Conservation (phyloP, 805 yeast genomes). For the Ascoidea tarda region DNA sequence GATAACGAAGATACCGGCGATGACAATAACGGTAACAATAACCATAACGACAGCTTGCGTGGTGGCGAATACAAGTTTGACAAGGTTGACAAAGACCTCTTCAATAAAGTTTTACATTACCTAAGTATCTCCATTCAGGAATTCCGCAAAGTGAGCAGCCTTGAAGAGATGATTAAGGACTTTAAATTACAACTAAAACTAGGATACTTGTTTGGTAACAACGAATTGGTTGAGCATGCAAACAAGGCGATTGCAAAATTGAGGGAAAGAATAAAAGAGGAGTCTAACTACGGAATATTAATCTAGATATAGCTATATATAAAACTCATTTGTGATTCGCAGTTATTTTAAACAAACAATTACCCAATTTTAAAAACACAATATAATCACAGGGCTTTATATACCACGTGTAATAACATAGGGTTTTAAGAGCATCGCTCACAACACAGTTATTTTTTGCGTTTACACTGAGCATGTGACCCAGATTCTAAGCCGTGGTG, state of each 20-base stretch:
- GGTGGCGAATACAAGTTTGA: no score
- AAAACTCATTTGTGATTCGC: not conserved
- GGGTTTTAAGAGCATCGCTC: not conserved
- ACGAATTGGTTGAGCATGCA: not conserved
- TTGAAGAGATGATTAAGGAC: not conserved
- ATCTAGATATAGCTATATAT: no score
- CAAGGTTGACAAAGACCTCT: not conserved
- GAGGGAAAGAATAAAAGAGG: not conserved
- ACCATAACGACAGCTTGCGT: constrained; percentile 7
- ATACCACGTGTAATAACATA: not conserved
- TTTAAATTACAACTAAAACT: not conserved
- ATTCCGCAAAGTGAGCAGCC: not conserved
- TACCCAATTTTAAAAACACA: not conserved
- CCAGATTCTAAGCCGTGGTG: no score
- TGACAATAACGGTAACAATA: constrained; percentile 9
- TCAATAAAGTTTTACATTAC: not conserved
- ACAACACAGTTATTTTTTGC: no score
- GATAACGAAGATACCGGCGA: constrained; percentile 3
- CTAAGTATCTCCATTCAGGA: not conserved
- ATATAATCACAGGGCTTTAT: not conserved
- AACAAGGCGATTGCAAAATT: not conserved
- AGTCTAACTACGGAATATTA: not conserved
- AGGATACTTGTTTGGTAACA: not conserved
- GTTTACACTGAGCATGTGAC: no score
- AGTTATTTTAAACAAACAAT: not conserved